These are phyloP conservation scores for Suillus hirtellus DNA, from an alignment of 768 basidiomycete genomes.

Conservation along the genomic window DNA sequence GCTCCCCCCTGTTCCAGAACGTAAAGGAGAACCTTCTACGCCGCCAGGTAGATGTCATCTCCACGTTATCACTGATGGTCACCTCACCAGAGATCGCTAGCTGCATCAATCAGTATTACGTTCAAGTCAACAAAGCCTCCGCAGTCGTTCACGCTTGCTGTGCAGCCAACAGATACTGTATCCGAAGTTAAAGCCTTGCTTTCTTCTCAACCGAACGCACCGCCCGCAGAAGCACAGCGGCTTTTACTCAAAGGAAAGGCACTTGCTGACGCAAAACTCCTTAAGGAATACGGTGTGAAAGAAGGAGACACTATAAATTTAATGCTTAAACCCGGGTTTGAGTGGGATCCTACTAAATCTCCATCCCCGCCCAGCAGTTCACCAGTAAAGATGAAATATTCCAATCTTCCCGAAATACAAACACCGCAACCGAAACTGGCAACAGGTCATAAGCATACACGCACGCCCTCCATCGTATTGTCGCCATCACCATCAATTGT, in stretches of 20 bases:
- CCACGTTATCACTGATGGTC: conserved; percentile 9
- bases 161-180: conserved; percentile 84
- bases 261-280: conserved; percentile 81
- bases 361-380: conserved; percentile 15
- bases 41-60: conserved; percentile 30
- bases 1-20: conserved; percentile 60
- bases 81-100: conserved; percentile 20
- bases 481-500: conserved; percentile 69
- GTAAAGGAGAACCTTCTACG: conserved; percentile 37
- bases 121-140: conserved; percentile 94
- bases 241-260: conserved; percentile 94
- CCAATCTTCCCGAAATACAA: conserved; percentile 27
- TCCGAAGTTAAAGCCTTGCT: conserved; percentile 76
- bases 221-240: conserved; percentile 78
- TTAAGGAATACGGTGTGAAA: conserved; percentile 87
- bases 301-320: conserved; percentile 83
- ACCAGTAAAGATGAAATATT: conserved; percentile 22
- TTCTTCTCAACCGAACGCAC: conserved; percentile 63
- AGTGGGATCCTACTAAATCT: conserved; percentile 57
- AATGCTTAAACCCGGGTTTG: conserved; percentile 77
- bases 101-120: conserved; percentile 54
- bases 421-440: conserved; percentile 28
- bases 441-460: conserved; percentile 48
- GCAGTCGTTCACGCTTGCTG: conserved; percentile 66
- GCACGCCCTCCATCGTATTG: conserved; percentile 77